phyloP scores from a whole-genome alignment of 2,329 filamentous ascomycete genomes.

The Pseudocercospora crystallina region DNA sequence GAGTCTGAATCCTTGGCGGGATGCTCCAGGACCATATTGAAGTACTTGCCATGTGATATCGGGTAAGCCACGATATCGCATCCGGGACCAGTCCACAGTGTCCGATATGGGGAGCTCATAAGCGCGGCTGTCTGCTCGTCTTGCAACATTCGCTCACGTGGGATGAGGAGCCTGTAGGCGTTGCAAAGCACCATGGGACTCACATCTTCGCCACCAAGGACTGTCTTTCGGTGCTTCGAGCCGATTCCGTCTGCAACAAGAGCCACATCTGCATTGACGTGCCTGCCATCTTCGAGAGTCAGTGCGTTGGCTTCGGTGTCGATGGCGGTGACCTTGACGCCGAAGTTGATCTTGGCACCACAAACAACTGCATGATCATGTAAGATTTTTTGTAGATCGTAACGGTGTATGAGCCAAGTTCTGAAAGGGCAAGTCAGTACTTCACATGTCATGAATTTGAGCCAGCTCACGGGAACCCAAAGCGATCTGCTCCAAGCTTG shows the following conservation, averaged over 20 bases:
- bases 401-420: constrained; percentile 1
- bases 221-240: neutral
- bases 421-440: neutral
- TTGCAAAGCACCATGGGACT: neutral
- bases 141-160: neutral
- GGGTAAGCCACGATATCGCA: neutral
- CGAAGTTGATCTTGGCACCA: neutral
- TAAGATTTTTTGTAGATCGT: neutral
- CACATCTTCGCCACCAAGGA: neutral
- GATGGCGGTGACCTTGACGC: neutral
- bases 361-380: neutral
- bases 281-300: no score
- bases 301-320: neutral
- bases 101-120: neutral
- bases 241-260: constrained; percentile 1
- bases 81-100: neutral
- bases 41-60: neutral
- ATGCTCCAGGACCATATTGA: neutral
- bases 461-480: no score
- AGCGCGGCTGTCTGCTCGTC: neutral
- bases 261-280: neutral
- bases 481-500: no score
- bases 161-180: constrained; percentile 1
- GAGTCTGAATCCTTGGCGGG: neutral
- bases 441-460: neutral